Evolutionary conservation across 1,139 yeast genomes (phyloP), one percentile per base, ranked within the genome.

Genomic region (Candida labiduridarum): DNA sequence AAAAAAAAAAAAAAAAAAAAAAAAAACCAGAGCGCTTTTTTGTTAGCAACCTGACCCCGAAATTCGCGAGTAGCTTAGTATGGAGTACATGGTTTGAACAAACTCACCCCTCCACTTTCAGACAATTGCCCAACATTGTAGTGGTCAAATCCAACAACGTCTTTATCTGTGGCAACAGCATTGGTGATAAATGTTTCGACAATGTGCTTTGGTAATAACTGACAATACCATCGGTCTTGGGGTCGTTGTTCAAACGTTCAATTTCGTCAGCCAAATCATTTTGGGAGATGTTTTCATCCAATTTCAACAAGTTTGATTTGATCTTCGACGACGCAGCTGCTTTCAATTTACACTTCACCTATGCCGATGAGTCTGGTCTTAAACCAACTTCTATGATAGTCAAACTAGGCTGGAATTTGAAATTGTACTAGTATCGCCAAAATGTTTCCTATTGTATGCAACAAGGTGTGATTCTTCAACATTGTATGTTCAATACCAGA

Each of bases 1-100:
- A n/a, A n/a, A n/a, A n/a, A n/a, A n/a, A n/a, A n/a, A n/a, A n/a
- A n/a, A n/a, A n/a, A n/a, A n/a, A n/a, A n/a, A n/a, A n/a, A n/a
- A n/a, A n/a, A n/a, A n/a, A n/a, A n/a, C n/a, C n/a, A n/a, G n/a
- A n/a, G n/a, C n/a, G n/a, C n/a, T n/a, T n/a, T n/a, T n/a, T n/a
- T n/a, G n/a, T n/a, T n/a, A n/a, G n/a, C n/a, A n/a, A n/a, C n/a
- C n/a, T n/a, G n/a, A n/a, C n/a, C n/a, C n/a, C n/a, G n/a, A n/a
- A n/a, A n/a, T n/a, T n/a, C n/a, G n/a, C n/a, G n/a, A n/a, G n/a
- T n/a, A n/a, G n/a, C n/a, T n/a, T n/a, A n/a, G n/a, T n/a, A n/a
- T n/a, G 95, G 95, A 11, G 95, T 87, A 65, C 95, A 87, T 41
- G 95, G 95, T 57, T 83, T 77, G 66, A 85, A 86, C 56, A 74